Evolutionary conservation across 2,329 filamentous ascomycete genomes (phyloP).

Genomic region (Aspergillus clavatus): DNA sequence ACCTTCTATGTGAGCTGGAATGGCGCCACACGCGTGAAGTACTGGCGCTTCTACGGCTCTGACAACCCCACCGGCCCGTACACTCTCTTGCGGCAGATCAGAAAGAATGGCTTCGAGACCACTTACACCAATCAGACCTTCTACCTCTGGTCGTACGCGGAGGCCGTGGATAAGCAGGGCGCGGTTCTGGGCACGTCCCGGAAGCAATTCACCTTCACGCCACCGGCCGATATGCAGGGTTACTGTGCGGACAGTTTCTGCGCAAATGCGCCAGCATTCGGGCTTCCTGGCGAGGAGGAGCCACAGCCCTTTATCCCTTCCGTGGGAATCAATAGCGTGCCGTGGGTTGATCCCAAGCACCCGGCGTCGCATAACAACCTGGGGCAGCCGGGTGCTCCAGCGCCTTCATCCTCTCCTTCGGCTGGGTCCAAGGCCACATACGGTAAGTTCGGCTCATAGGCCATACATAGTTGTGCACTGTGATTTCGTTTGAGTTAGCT

Average conservation of each 20-base stretch:
- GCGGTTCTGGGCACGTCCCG: slow-evolving; percentile 30
- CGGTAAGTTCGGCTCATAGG: slow-evolving; percentile 6
- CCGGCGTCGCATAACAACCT: slow-evolving; percentile 17
- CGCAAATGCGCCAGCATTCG: slow-evolving; percentile 26
- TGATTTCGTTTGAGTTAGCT: not conserved
- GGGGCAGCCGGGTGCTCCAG: slow-evolving; percentile 8
- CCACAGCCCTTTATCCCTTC: slow-evolving; percentile 27
- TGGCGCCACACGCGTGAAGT: slow-evolving; percentile 35
- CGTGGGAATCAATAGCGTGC: slow-evolving; percentile 28
- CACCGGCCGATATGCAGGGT: slow-evolving; percentile 29
- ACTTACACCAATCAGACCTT: slow-evolving; percentile 26
- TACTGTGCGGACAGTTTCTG: slow-evolving; percentile 29
- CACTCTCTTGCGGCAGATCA: slow-evolving; percentile 22
- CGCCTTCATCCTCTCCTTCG: slow-evolving; percentile 3
- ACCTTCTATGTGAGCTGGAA: slow-evolving; percentile 41
- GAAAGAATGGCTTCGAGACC: slow-evolving; percentile 39
- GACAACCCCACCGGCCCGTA: slow-evolving; percentile 29
- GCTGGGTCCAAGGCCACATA: slow-evolving; percentile 1
- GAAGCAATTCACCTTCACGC: slow-evolving; percentile 34
- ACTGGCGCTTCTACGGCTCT: slow-evolving; percentile 34
- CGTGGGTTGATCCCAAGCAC: slow-evolving; percentile 28
- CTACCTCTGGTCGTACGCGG: slow-evolving; percentile 31
- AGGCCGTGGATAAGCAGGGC: slow-evolving; percentile 32
- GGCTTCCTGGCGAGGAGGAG: slow-evolving; percentile 25
- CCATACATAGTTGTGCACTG: no score